Evolutionary conservation across 352 stramenopile species (phyloP), one percentile per base, ranked within the genome.

Genomic region (Phytophthora sp.): DNA sequence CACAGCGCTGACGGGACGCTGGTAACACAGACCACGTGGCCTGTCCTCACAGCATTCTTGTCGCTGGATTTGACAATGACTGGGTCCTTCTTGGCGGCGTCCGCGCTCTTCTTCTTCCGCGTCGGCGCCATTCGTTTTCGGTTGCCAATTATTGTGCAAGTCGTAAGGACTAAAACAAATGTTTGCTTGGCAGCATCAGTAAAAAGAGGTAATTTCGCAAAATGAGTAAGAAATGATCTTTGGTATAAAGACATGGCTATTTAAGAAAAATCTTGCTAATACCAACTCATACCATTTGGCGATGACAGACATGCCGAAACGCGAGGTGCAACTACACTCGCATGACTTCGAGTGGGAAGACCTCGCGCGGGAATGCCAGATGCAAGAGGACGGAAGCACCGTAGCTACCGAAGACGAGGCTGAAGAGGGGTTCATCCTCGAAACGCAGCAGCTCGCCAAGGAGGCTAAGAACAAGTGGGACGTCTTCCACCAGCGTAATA

Each of bases 311-410:
- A 59, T 60, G 29, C 27, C 27, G 11, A 60, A 66, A 39, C 63
- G 62, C 13, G 45, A 74, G 24, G 83, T 91, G 69, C 66, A 89
- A 69, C 66, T 93, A 3, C 80, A 93, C 63, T 90, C 80, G 69
- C 76, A 84, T 52, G 85, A 93, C 68, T 93, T 93, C 61, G 81
- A 83, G 52, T 91, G 85, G 85, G 77, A 83, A 21, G 83, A 91
- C 21, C 76, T 91, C 36, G 85, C 85, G 24, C 69, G 59, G 36
- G 69, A 69, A 65, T 91, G 82, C 26, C 60, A 66, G 24, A 27
- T 52, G 53, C 52, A 66, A 33, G 45, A 71, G 13, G 35, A 65
- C 8, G 23, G 36, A 39, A 23, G 35, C n/a, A 50, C 26, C 5
- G 47, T 67, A 27, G 45, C 26, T 13, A 46, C 69, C 18, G 33